Evolutionary conservation across 495 filamentous ascomycete species (phyloP), one percentile per base, ranked within the genome.

Genomic region (Neurospora terricola): DNA sequence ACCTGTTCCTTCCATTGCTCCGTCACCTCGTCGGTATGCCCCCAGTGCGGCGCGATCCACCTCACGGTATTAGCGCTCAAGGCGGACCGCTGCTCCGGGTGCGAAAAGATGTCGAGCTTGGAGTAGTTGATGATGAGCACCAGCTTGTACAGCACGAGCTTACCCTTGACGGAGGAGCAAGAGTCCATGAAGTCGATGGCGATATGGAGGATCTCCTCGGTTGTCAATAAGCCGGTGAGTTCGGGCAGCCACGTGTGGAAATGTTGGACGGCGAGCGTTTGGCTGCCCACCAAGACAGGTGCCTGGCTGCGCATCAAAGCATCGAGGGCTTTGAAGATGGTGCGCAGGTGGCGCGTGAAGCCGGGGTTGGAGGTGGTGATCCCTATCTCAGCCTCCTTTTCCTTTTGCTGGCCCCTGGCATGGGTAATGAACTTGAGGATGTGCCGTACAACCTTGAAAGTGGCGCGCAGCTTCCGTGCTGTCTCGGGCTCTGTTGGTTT

Each of bases 201-300:
- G 69, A 98, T 90, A 77, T 97, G 90, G 71, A 98, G 82, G 73
- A 97, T 96, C 80, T 99, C 94, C 72, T 92, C 91, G 1, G 90
- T 89, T 16, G 85, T 88, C 77, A 99, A 87, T 40, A 94, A 85
- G 16, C 90, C 88, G 5, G 88, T 87, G 8, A 98, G 88, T 75
- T 97, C 94, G 0, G 96, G 96, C 12, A 99, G 84, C 96, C 96
- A 98, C 3, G 92, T 90, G 79, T 98, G 96, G 80, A 98, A 97
- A 81, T 98, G 92, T 79, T 99, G 96, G 21, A 98, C 94, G 6
- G 96, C 92, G 39, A 99, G 82, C 2, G 96, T 98, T 79, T 98
- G 96, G 73, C 92, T 97, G 37, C 96, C 96, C 39, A 99, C 90
- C 69, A 97, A 81, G 54, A 93, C 89, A 1, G 96, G 92, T 12